phyloP scores from a whole-genome alignment of 108 stramenopile genomes.

The Skeletonema potamos region DNA sequence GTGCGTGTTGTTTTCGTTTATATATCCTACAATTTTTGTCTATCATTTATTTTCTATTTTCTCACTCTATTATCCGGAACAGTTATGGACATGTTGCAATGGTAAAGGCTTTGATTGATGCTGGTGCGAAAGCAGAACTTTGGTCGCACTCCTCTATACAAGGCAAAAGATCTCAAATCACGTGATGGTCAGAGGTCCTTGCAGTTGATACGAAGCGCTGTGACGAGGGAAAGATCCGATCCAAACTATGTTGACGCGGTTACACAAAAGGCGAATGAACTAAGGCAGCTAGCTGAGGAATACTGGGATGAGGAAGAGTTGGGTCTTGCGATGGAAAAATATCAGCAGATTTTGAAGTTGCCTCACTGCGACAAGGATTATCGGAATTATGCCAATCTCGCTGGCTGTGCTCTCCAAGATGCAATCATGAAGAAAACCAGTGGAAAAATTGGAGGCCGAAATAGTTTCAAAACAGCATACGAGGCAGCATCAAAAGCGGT shows the following conservation, averaged over 20 bases:
- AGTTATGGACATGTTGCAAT: background rate
- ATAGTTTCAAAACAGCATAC: background rate
- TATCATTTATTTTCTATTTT: too few species aligned
- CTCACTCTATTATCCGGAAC: background rate
- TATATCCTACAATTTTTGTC: too few species aligned
- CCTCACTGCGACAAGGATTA: background rate
- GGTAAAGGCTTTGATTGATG: background rate
- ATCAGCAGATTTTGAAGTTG: background rate
- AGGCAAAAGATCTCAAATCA: background rate
- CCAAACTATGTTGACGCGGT: slow-evolving; percentile 1
- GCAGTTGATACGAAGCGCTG: background rate
- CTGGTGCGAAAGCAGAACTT: background rate
- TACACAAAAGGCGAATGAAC: background rate
- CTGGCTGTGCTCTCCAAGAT: background rate
- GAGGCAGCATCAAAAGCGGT: background rate
- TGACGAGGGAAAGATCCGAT: background rate
- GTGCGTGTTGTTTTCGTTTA: too few species aligned
- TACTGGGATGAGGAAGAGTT: background rate
- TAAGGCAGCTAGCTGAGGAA: background rate
- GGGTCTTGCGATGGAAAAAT: background rate
- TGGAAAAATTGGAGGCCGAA: background rate
- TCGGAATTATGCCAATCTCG: background rate
- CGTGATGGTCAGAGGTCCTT: background rate
- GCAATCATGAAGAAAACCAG: background rate
- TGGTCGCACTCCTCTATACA: background rate